phyloP scores from a whole-genome alignment of 1,284 basidiomycete genomes.

The Somion occarium region DNA sequence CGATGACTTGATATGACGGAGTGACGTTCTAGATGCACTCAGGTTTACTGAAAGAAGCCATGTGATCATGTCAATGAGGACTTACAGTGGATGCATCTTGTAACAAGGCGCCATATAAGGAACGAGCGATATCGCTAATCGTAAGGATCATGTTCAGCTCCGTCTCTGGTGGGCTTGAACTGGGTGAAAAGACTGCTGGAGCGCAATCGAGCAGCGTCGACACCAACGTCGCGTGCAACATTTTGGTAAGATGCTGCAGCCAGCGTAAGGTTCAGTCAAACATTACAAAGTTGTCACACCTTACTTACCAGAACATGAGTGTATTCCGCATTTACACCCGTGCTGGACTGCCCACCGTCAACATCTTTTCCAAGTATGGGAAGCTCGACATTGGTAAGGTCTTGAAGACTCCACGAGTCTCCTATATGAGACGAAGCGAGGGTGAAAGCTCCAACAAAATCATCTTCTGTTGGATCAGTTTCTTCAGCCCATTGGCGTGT shows the following conservation, averaged over 20 bases:
- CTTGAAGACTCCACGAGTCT: slow-evolving; percentile 33
- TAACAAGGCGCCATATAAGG: slow-evolving; percentile 60
- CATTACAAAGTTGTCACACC: too few species aligned
- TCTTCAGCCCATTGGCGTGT: slow-evolving; percentile 17
- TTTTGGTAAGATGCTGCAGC: slow-evolving; percentile 40
- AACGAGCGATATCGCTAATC: slow-evolving; percentile 56
- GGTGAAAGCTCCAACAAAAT: slow-evolving; percentile 19
- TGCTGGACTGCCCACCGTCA: slow-evolving; percentile 4
- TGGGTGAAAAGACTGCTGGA: slow-evolving; percentile 73
- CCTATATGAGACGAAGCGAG: slow-evolving; percentile 17
- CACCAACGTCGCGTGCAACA: slow-evolving; percentile 71
- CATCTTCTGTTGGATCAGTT: slow-evolving; percentile 19
- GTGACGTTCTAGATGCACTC: background rate
- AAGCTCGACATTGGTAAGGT: slow-evolving; percentile 29
- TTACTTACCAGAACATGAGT: slow-evolving; percentile 17
- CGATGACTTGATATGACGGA: slow-evolving; percentile 10
- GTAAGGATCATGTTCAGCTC: slow-evolving; percentile 63
- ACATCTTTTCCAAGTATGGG: slow-evolving; percentile 4
- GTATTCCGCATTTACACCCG: slow-evolving; percentile 13
- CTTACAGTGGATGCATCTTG: slow-evolving; percentile 8
- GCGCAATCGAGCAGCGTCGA: slow-evolving; percentile 85
- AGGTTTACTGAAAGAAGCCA: background rate
- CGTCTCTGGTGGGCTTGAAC: slow-evolving; percentile 46
- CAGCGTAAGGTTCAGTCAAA: background rate
- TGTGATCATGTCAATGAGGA: background rate